Base-by-base conservation (phyloP, 2,329 filamentous ascomycete species). In the Ascochyta rabiei region DNA sequence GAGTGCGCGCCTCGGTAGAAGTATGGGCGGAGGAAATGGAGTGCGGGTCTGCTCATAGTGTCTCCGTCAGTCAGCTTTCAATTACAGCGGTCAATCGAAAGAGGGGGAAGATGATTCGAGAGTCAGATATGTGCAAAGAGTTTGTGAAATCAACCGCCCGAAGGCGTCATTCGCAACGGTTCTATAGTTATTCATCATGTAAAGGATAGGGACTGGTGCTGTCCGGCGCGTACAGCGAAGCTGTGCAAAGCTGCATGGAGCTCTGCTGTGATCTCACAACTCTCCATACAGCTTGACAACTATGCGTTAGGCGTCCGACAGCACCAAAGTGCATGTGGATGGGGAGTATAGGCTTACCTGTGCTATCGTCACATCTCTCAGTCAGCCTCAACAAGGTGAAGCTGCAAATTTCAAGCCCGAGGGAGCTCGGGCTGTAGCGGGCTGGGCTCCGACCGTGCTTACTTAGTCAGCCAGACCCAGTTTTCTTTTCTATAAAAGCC, bases 141-240 rank as follows among this genome's bases (percentile, higher is more conserved):
- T 45, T 71, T 71, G 74, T 72, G 73, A 77, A 79, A 80, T 82
- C 81, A 85, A 79, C 75, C 77, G 76, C 76, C 76, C 73, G 75
- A 70, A 68, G 79, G 77, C 78, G 80, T 87, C 84, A 85, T 83
- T 82, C 84, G 85, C 85, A 87, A 85, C 85, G 85, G 85, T 88
- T 87, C 85, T 86, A 61, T 63, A 41, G 35, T 62, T 61, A 59
- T 68, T 73, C 72, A 72, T 75, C 69, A 72, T 66, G 39, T 19
- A 52, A 47, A 30, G 35, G 30, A 24, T 15, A 33, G 28, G 3
- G 35, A 43, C 13, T 23, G 42, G 35, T 41, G 42, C 28, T 40
- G 24, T 33, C 15, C 5, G 38, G 18, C 30, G 30, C 24, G 21
- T 35, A 19, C 23, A 33, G 26, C 24, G 39, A 34, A 41, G 48